These are phyloP conservation scores for Anastatica hierochuntica DNA, from an alignment of 345 rosid genomes.

Conservation along the genomic window DNA sequence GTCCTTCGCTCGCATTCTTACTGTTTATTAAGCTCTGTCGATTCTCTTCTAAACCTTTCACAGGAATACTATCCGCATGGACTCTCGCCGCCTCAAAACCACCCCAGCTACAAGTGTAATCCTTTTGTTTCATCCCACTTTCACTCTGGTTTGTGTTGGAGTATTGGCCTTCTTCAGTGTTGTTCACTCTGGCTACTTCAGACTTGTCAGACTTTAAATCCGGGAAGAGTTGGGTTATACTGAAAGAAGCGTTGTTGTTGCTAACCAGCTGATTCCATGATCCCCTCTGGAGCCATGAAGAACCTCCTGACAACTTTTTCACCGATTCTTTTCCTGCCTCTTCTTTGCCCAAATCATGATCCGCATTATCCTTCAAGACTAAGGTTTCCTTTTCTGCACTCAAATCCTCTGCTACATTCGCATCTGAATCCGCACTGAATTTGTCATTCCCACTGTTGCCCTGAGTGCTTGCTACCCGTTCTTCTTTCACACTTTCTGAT, in stretches of 20 bases:
- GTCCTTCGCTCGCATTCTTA: constrained; percentile 11
- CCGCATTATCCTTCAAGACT: constrained; percentile 16
- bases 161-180: constrained; percentile 1
- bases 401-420: constrained; percentile 5
- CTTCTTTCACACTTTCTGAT: constrained; percentile 18
- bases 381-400: constrained; percentile 6
- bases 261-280: constrained; percentile 80
- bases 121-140: constrained; percentile 8
- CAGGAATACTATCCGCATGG: constrained; percentile 9
- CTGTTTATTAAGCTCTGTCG: constrained; percentile 9
- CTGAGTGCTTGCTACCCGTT: constrained; percentile 8
- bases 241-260: constrained; percentile 41
- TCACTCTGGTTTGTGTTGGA: constrained; percentile 11
- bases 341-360: constrained; percentile 10
- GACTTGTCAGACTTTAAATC: constrained; percentile 23
- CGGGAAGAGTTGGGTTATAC: constrained; percentile 54
- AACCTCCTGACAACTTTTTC: constrained; percentile 44
- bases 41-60: constrained; percentile 8
- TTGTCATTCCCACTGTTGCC: constrained; percentile 14
- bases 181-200: constrained; percentile 6
- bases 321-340: not conserved
- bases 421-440: constrained; percentile 6
- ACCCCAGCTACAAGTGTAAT: not conserved
- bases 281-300: constrained; percentile 65
- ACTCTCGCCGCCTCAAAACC: not conserved